Evolutionary conservation across 345 rosid species (phyloP), one percentile per base, ranked within the genome.

Genomic region (Orychophragmus violaceus): DNA sequence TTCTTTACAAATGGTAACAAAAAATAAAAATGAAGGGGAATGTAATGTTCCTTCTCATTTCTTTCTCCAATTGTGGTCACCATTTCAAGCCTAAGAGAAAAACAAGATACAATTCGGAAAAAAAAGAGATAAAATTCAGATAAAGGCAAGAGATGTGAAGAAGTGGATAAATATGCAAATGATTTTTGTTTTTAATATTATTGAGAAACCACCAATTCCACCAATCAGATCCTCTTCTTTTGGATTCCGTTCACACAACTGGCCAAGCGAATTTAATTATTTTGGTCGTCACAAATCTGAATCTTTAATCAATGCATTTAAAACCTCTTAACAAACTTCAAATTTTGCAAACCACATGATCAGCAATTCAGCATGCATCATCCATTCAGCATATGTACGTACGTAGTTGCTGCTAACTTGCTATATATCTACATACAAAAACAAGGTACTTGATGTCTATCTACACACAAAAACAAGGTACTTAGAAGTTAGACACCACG

Each of bases 111-210:
- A n/a, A n/a, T n/a, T n/a, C n/a, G n/a, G n/a, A n/a, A n/a, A n/a
- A n/a, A n/a, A n/a, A n/a, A n/a, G n/a, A 65, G 41, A 76, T 23
- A 44, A 24, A 55, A 16, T 16, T 3, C 29, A 55, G 36, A 72
- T 65, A 73, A 66, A 73, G 62, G 32, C 41, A 57, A 66, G 67
- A 35, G 46, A 58, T 62, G 19, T 41, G 46, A 54, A 45, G 49
- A 59, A 58, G 67, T 73, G 68, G 77, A 73, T 73, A 73, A 59
- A 73, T 68, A 59, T 59, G 67, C 77, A 66, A 61, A 64, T 50
- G 8, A 16, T 29, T 64, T 57, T 36, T 16, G 50, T 55, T 56
- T n/a, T 64, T 64, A 62, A 1, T 39, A 14, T 58, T 41, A 11
- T 41, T 37, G 54, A 50, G 61, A 72, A 16, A 50, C 76, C 71